These are phyloP conservation scores for Pichia nanzhaoensis DNA, from an alignment of 805 yeast species.

Conservation along the genomic window DNA sequence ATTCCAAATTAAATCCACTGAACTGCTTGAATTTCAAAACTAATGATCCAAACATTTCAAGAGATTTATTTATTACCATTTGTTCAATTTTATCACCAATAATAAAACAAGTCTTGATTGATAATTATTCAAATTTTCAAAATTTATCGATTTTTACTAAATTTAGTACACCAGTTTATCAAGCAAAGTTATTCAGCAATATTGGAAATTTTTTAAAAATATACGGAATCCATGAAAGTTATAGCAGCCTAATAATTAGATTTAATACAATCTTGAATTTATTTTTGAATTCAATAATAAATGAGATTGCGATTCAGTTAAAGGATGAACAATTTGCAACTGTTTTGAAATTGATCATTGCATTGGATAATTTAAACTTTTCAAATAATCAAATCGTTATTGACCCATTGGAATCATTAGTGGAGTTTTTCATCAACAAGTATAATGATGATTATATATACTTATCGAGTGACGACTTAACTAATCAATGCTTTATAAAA, in stretches of 20 bases:
- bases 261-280: constrained; percentile 54
- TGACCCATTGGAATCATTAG: constrained; percentile 28
- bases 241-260: constrained; percentile 27
- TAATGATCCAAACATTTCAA: constrained; percentile 22
- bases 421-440: constrained; percentile 29
- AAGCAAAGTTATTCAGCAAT: constrained; percentile 28
- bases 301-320: constrained; percentile 59
- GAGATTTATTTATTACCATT: constrained; percentile 21
- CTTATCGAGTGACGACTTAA: constrained; percentile 18
- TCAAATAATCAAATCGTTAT: constrained; percentile 30
- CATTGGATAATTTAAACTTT: constrained; percentile 21
- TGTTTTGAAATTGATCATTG: constrained; percentile 25
- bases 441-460: constrained; percentile 27
- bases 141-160: constrained; percentile 25
- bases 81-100: constrained; percentile 27
- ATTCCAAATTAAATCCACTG: constrained; percentile 18
- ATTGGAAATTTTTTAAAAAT: constrained; percentile 23
- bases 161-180: constrained; percentile 27
- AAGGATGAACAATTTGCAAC: constrained; percentile 39
- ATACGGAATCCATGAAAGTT: constrained; percentile 18
- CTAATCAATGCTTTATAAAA: constrained; percentile 18
- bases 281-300: constrained; percentile 62
- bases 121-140: constrained; percentile 30
- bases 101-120: constrained; percentile 26
- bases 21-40: constrained; percentile 22